These are phyloP conservation scores for Alternaria viburni DNA, from an alignment of 2,329 filamentous ascomycete species.

Conservation along the genomic window DNA sequence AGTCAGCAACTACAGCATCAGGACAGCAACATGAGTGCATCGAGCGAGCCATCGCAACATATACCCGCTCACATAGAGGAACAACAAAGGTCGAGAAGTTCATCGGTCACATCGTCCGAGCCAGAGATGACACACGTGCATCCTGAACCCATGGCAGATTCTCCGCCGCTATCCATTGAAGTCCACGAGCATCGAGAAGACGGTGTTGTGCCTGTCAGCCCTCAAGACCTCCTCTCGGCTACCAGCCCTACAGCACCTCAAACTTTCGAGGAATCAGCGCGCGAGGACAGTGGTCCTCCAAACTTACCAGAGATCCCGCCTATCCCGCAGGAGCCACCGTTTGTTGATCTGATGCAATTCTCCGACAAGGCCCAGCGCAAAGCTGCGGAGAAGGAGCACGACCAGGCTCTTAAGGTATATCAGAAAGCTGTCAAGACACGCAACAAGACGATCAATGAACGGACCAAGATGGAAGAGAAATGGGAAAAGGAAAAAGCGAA, in stretches of 20 bases:
- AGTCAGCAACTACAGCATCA: constrained; percentile 11
- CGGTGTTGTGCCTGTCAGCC: constrained; percentile 37
- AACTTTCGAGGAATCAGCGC: not conserved
- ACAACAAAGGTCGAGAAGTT: constrained; percentile 9
- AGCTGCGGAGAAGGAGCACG: constrained; percentile 71
- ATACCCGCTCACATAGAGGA: not conserved
- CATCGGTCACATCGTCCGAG: constrained; percentile 18
- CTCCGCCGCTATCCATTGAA: constrained; percentile 55
- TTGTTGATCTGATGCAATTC: constrained; percentile 64
- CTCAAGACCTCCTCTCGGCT: constrained; percentile 36
- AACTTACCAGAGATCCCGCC: constrained; percentile 57
- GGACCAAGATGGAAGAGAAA: constrained; percentile 63
- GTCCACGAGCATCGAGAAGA: constrained; percentile 54
- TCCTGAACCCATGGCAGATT: constrained; percentile 28
- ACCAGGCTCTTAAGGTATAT: constrained; percentile 67
- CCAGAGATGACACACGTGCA: constrained; percentile 18
- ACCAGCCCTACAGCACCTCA: constrained; percentile 13
- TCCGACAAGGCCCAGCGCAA: constrained; percentile 70
- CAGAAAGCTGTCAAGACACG: constrained; percentile 71
- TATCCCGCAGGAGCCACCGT: constrained; percentile 61
- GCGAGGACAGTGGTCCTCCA: constrained; percentile 11
- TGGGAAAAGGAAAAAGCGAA: constrained; percentile 29
- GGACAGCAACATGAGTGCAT: constrained; percentile 2
- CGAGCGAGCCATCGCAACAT: not conserved
- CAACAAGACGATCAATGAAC: constrained; percentile 68